Conservation (phyloP, 1,139 yeast species). For the Candida albicans region DNA sequence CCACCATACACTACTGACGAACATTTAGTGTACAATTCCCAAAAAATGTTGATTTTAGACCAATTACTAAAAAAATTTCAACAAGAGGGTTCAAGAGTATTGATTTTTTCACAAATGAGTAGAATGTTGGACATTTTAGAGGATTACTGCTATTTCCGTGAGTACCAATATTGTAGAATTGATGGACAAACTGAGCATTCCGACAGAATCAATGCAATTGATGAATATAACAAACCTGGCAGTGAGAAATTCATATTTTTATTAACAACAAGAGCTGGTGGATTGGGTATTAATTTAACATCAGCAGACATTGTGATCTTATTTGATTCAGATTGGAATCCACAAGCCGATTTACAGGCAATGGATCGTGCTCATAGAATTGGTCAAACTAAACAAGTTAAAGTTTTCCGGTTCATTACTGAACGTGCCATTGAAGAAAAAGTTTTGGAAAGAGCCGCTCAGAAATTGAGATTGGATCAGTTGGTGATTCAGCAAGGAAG, state of each 20-base stretch:
- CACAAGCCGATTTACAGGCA: constrained; percentile 84
- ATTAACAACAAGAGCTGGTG: constrained; percentile 82
- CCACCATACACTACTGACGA: constrained; percentile 86
- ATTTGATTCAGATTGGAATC: constrained; percentile 84
- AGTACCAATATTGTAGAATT: constrained; percentile 68
- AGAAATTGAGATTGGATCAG: constrained; percentile 74
- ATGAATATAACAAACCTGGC: constrained; percentile 70
- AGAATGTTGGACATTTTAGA: constrained; percentile 76
- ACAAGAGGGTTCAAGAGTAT: constrained; percentile 70
- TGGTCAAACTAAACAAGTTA: constrained; percentile 81
- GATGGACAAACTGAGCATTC: constrained; percentile 82
- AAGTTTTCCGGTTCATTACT: constrained; percentile 72
- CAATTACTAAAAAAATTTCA: constrained; percentile 61
- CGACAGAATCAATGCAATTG: constrained; percentile 74
- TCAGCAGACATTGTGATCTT: constrained; percentile 73
- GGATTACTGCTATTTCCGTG: constrained; percentile 72
- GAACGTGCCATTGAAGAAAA: constrained; percentile 83
- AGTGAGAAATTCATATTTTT: constrained; percentile 69
- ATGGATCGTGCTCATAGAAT: constrained; percentile 90
- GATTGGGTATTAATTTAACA: constrained; percentile 79
- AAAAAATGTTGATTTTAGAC: constrained; percentile 72
- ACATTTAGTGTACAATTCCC: constrained; percentile 70
- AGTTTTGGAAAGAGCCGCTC: constrained; percentile 77
- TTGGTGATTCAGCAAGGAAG: constrained; percentile 80
- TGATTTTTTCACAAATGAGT: constrained; percentile 81